A percentile compares a stretch with the other conserved stretches of the same genome.
Evolutionary conservation across 805 yeast species (phyloP).

Genomic region (Saccharomycopsis sp.): DNA sequence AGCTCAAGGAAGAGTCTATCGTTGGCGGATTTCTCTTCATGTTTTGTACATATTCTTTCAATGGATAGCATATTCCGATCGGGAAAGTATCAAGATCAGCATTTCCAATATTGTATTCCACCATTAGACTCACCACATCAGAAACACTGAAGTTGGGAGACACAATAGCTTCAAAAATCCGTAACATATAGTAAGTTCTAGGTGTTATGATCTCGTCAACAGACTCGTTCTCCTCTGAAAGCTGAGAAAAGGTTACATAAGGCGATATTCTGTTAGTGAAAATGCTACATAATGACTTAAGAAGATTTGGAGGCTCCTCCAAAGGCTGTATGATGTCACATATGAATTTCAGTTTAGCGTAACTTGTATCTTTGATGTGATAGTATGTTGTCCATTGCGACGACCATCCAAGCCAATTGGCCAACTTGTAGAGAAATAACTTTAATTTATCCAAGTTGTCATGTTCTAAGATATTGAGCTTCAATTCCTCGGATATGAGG

Average conservation of each 20-base stretch:
- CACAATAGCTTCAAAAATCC: constrained; percentile 56
- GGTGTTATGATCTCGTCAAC: constrained; percentile 61
- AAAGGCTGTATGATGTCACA: constrained; percentile 37
- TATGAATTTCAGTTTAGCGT: neutral
- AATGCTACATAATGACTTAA: constrained; percentile 49
- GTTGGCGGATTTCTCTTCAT: constrained; percentile 49
- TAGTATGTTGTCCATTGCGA: constrained; percentile 58
- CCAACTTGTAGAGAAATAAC: constrained; percentile 50
- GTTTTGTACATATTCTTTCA: constrained; percentile 51
- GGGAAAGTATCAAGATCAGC: constrained; percentile 64
- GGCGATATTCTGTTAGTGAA: constrained; percentile 40
- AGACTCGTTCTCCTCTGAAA: constrained; percentile 54
- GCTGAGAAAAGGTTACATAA: constrained; percentile 59
- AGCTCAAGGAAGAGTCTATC: constrained; percentile 34
- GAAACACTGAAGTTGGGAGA: constrained; percentile 44
- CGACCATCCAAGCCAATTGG: constrained; percentile 71
- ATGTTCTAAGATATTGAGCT: constrained; percentile 44
- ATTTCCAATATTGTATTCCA: constrained; percentile 45
- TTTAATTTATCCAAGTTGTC: constrained; percentile 39
- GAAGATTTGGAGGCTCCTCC: constrained; percentile 53
- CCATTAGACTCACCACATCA: constrained; percentile 57
- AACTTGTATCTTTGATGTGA: constrained; percentile 26
- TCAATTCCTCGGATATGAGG: constrained; percentile 67
- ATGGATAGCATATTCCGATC: constrained; percentile 59
- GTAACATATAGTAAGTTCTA: constrained; percentile 50